These are phyloP conservation scores for Ophiostoma sp. DNA, from an alignment of 2,329 filamentous ascomycete genomes.

Conservation along the genomic window DNA sequence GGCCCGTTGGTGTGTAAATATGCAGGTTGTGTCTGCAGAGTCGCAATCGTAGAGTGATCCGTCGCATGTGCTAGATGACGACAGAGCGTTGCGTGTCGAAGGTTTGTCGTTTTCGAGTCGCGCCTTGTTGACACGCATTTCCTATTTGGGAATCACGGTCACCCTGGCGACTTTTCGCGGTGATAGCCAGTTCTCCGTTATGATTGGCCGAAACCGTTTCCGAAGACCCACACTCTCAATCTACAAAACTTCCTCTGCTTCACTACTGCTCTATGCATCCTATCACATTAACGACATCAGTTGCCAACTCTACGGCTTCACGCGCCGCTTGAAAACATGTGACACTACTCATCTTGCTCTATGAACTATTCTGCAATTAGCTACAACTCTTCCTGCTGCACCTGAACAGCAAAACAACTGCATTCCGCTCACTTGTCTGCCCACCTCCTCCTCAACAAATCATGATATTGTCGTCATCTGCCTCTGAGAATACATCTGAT, in stretches of 20 bases:
- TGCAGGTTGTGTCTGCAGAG: neutral
- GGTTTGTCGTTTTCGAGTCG: neutral
- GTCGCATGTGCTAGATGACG: neutral
- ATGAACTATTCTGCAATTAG: neutral
- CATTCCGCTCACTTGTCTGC: neutral
- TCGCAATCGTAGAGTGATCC: neutral
- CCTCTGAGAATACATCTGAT: neutral
- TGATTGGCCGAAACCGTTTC: neutral
- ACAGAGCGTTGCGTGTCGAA: neutral
- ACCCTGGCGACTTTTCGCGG: conserved; percentile 14
- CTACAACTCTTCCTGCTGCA: neutral
- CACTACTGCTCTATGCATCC: neutral
- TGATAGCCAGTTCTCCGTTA: neutral
- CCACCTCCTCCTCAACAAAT: conserved; percentile 12
- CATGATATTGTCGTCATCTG: conserved; percentile 15
- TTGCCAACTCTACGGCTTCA: neutral
- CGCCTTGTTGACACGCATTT: conserved; percentile 13
- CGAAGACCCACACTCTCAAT: neutral
- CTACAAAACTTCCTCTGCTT: neutral
- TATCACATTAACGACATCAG: neutral
- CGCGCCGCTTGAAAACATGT: neutral
- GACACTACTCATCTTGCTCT: neutral
- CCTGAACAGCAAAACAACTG: neutral
- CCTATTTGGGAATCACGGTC: conserved; percentile 14
- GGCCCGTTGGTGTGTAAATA: neutral